Base-by-base conservation (phyloP, 352 stramenopile species). In the Globisporangium camurandrum region DNA sequence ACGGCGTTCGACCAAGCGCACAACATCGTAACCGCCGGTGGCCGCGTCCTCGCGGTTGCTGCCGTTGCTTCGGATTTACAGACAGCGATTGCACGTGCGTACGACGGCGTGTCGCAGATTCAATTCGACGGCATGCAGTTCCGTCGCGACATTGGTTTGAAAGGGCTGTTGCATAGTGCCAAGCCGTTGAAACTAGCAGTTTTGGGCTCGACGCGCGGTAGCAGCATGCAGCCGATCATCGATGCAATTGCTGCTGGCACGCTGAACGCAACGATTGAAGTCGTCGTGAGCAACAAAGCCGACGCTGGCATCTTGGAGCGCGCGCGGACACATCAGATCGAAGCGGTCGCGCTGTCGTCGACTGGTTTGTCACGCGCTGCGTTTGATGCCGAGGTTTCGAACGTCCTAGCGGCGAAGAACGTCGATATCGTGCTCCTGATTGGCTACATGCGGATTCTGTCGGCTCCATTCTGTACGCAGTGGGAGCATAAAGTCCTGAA, bases 401-500 rank as follows among this genome's bases (percentile, higher is more conserved):
- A 89, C 22, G 76, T 89, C 37, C 67, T 99, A 45, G 71, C 91
- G 47, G 76, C 69, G 49, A 96, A 96, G 62, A 94, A 93, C 43
- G 93, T 97, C 4, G 95, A 99, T 48, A 73, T 99, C 23, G 89
- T 99, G 38, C 75, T 99, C 24, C 80, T 98, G 36, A 97, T 99
- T 47, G 97, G 97, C 40, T 99, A 99, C 88, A 99, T 99, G 97
- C 87, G 96, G 42, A 99, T 99, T 62, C 62, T 99, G 5, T 98
- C 96, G 31, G 74, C 66, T 42, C 69, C 87, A 34, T 99, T 99
- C 64, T 97, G 86, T 66, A 77, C 95, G 55, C 84, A 92, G 56
- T 99, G 95, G 95, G 64, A 83, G 53, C 83, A 91, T 63, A 88
- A 96, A 54, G 97, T 97, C 61, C 84, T 99, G 16, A 99, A 99